These are phyloP conservation scores for Albugo laibachii DNA, from an alignment of 352 stramenopile genomes.

Conservation along the genomic window DNA sequence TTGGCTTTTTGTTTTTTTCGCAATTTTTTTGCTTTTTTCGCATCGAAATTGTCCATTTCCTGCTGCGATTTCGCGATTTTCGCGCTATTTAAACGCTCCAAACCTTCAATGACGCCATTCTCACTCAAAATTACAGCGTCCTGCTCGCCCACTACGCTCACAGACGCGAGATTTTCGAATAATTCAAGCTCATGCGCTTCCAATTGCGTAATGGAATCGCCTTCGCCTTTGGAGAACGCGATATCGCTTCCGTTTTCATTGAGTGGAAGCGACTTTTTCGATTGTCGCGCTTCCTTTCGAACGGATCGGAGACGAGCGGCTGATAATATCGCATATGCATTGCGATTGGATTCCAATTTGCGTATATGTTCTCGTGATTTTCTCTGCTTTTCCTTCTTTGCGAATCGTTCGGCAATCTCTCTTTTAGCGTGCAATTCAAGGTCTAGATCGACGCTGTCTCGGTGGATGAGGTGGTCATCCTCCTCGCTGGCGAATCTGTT, in stretches of 20 bases:
- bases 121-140: too few relatives aligned
- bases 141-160: too few relatives aligned
- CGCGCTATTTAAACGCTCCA: too few relatives aligned
- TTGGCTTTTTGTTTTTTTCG: slow-evolving; percentile 7
- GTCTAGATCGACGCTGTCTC: slow-evolving; percentile 4
- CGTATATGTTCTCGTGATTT: slow-evolving; percentile 23
- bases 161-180: too few relatives aligned
- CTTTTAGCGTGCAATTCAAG: slow-evolving; percentile 19
- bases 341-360: slow-evolving; percentile 53
- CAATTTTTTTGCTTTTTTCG: slow-evolving; percentile 10
- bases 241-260: too few relatives aligned
- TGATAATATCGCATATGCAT: slow-evolving; percentile 52
- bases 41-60: background rate
- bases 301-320: slow-evolving; percentile 29
- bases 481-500: slow-evolving; percentile 15
- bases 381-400: slow-evolving; percentile 30
- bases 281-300: slow-evolving; percentile 23
- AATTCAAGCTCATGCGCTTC: too few relatives aligned
- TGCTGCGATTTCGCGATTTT: too few relatives aligned
- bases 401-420: slow-evolving; percentile 20
- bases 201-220: too few relatives aligned
- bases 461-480: slow-evolving; percentile 23
- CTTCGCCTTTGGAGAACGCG: too few relatives aligned
- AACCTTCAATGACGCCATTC: too few relatives aligned
- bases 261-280: too few relatives aligned